Conservation (phyloP, 345 rosid genomes). For the Theobroma cacao region DNA sequence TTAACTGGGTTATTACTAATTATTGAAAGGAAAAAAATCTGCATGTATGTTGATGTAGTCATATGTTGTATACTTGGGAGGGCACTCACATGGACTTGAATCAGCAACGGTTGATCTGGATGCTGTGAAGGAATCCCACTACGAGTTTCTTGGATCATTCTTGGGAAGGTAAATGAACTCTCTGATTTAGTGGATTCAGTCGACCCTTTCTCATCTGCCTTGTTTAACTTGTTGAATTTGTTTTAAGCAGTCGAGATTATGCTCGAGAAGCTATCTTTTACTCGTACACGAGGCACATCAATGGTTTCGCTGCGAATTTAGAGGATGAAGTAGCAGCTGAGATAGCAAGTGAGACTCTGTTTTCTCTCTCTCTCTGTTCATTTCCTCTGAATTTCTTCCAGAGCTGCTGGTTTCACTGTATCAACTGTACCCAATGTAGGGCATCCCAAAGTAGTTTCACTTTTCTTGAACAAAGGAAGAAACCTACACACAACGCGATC, state of each 20-base stretch:
- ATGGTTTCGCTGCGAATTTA: slow-evolving; percentile 78
- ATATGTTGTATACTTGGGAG: slow-evolving; percentile 78
- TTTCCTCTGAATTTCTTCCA: not conserved
- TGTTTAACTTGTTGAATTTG: not conserved
- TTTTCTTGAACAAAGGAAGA: slow-evolving; percentile 61
- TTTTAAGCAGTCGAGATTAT: slow-evolving; percentile 34
- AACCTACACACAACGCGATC: slow-evolving; percentile 86
- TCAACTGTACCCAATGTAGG: slow-evolving; percentile 27
- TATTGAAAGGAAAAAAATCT: not conserved
- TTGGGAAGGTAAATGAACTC: slow-evolving; percentile 46
- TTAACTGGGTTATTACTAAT: not conserved
- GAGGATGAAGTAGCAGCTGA: slow-evolving; percentile 51
- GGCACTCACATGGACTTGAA: slow-evolving; percentile 50
- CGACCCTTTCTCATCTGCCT: not conserved
- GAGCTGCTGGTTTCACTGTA: not conserved
- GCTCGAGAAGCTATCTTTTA: slow-evolving; percentile 60
- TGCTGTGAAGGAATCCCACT: slow-evolving; percentile 51
- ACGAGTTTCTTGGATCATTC: slow-evolving; percentile 63
- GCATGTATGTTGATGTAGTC: slow-evolving; percentile 26
- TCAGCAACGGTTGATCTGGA: slow-evolving; percentile 33
- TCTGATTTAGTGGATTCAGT: not conserved
- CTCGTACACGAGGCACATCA: slow-evolving; percentile 75
- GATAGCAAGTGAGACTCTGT: slow-evolving; percentile 47
- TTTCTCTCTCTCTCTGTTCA: slow-evolving; percentile 13
- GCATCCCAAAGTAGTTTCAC: slow-evolving; percentile 78